Evolutionary conservation across 2,329 filamentous ascomycete genomes (phyloP).

Genomic region (Lachnellula cervina): DNA sequence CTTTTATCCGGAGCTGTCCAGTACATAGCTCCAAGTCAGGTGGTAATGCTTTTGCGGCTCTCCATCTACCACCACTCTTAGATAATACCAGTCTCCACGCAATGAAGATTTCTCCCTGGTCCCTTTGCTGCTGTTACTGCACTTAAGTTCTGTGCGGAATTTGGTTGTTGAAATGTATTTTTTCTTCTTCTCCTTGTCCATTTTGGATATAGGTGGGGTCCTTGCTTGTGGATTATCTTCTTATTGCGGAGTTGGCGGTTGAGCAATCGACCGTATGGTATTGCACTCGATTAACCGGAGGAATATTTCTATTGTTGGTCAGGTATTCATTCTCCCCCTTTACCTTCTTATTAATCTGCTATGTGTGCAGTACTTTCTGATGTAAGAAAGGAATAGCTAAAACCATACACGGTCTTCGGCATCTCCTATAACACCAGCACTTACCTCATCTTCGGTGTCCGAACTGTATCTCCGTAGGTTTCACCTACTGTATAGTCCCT

Average conservation of each 20-base stretch:
- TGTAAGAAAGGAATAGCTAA: slow-evolving; percentile 45
- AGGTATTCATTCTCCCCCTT: slow-evolving; percentile 41
- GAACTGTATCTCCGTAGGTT: slow-evolving; percentile 59
- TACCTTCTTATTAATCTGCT: neutral
- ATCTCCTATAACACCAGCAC: slow-evolving; percentile 60
- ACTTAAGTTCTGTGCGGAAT: neutral
- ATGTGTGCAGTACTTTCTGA: neutral
- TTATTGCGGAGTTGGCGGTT: slow-evolving; percentile 51
- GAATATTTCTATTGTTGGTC: slow-evolving; percentile 59
- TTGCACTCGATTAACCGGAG: slow-evolving; percentile 64
- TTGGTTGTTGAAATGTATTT: neutral
- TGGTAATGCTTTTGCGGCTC: neutral
- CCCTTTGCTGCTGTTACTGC: slow-evolving; percentile 1
- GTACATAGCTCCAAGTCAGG: slow-evolving; percentile 1
- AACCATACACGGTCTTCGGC: slow-evolving; percentile 58
- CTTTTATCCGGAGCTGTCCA: slow-evolving; percentile 21
- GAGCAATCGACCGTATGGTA: slow-evolving; percentile 64
- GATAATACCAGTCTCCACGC: slow-evolving; percentile 2
- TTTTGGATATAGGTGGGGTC: slow-evolving; percentile 73
- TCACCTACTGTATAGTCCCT: slow-evolving; percentile 46
- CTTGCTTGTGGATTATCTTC: slow-evolving; percentile 65
- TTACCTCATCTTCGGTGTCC: slow-evolving; percentile 59
- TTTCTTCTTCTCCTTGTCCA: slow-evolving; percentile 49
- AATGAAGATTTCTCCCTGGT: slow-evolving; percentile 1
- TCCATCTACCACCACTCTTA: slow-evolving; percentile 1